phyloP scores from a whole-genome alignment of 1,284 basidiomycete species.

The Pseudozyma tsukubaensis region DNA sequence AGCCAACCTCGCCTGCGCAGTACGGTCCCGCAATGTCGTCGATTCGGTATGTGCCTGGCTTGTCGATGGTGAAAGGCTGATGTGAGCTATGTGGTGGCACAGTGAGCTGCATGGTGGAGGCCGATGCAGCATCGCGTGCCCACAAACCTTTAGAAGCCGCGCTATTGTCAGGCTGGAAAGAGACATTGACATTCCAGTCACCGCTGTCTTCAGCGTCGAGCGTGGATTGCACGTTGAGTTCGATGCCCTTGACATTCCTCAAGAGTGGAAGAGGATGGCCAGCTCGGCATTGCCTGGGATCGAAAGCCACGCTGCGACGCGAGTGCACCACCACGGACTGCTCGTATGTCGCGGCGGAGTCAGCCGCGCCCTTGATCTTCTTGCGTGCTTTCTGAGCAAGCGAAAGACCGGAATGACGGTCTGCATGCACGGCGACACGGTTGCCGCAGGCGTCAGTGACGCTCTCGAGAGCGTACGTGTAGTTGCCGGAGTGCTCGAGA shows the following conservation, averaged over 20 bases:
- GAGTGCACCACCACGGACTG: slow-evolving; percentile 79
- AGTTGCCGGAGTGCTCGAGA: slow-evolving; percentile 51
- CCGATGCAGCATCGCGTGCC: slow-evolving; percentile 25
- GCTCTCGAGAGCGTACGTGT: slow-evolving; percentile 53
- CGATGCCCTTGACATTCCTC: slow-evolving; percentile 68
- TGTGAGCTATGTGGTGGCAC: slow-evolving; percentile 25
- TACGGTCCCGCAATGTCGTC: slow-evolving; percentile 78
- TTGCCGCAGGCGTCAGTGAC: slow-evolving; percentile 67
- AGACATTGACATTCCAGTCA: slow-evolving; percentile 44
- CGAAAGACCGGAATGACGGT: slow-evolving; percentile 16
- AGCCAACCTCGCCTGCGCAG: slow-evolving; percentile 71
- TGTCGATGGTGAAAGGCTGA: slow-evolving; percentile 41
- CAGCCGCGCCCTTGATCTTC: slow-evolving; percentile 30
- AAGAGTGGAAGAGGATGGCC: slow-evolving; percentile 80
- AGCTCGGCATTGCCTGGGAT: slow-evolving; percentile 75
- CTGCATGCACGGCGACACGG: slow-evolving; percentile 22
- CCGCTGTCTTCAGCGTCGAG: slow-evolving; percentile 26
- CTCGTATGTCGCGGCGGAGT: slow-evolving; percentile 10
- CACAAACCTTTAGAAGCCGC: slow-evolving; percentile 43
- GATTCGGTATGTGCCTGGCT: slow-evolving; percentile 86
- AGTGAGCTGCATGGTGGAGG: slow-evolving; percentile 36
- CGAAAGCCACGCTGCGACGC: slow-evolving; percentile 81
- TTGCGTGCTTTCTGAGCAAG: slow-evolving; percentile 42
- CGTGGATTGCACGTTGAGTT: slow-evolving; percentile 30
- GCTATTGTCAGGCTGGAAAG: slow-evolving; percentile 47